Evolutionary conservation across 805 yeast species (phyloP).

Genomic region (Wickerhamiella sorbophila): DNA sequence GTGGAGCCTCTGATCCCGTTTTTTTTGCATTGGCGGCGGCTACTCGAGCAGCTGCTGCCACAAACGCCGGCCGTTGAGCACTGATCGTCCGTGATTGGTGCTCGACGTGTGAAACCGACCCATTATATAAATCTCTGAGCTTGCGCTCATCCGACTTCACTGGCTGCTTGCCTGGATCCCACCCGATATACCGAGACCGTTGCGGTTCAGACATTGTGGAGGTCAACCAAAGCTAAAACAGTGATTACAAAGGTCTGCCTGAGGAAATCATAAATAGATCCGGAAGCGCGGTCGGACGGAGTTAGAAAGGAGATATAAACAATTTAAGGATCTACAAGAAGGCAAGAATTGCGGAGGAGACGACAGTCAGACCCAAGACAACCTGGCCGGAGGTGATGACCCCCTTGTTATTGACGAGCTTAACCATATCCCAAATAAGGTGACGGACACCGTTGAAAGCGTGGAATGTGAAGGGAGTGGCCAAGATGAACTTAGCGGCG

Average conservation of each 20-base stretch:
- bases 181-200: conserved; percentile 1
- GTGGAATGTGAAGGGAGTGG: conserved; percentile 83
- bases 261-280: too few species aligned
- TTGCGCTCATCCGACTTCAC: background rate
- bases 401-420: conserved; percentile 65
- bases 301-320: too few species aligned
- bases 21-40: background rate
- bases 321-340: conserved; percentile 19
- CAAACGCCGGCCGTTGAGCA: background rate
- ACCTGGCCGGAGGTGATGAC: conserved; percentile 86
- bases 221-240: too few species aligned
- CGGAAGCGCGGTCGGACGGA: too few species aligned
- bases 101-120: background rate
- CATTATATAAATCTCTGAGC: background rate
- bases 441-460: conserved; percentile 81
- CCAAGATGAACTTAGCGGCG: conserved; percentile 51
- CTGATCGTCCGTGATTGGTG: background rate
- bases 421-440: conserved; percentile 82
- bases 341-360: conserved; percentile 37
- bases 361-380: conserved; percentile 49
- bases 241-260: too few species aligned
- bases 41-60: conserved; percentile 1
- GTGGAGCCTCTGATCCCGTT: background rate
- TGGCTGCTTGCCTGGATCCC: conserved; percentile 2
- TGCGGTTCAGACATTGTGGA: background rate